These are phyloP conservation scores for Heliamphora exappendiculata DNA, from an alignment of 148 eudicot genomes.

Conservation along the genomic window DNA sequence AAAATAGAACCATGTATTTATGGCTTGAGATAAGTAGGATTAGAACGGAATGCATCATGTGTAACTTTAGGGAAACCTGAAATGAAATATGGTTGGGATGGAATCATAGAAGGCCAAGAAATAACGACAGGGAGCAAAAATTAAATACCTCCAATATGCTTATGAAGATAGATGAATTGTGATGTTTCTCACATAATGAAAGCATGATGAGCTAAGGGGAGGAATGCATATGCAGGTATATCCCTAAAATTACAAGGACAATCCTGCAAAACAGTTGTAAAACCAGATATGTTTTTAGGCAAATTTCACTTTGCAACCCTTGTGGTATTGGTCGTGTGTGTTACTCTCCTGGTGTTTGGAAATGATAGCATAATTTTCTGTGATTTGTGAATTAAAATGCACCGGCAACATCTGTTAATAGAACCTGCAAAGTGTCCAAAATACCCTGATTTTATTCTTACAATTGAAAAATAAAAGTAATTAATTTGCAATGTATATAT, in stretches of 20 bases:
- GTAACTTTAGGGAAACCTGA: background rate
- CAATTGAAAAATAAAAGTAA: no score
- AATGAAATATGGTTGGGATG: background rate
- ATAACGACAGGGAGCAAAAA: background rate
- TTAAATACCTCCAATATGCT: background rate
- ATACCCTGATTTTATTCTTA: no score
- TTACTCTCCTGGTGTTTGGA: no score
- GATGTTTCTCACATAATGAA: background rate
- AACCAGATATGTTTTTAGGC: background rate
- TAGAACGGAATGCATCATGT: background rate
- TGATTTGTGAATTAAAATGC: no score
- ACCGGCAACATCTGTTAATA: no score
- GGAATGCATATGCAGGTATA: background rate
- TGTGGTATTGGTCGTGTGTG: no score
- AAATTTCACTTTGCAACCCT: no score
- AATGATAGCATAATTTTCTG: no score
- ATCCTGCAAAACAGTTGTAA: background rate
- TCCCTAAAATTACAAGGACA: background rate
- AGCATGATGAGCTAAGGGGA: background rate
- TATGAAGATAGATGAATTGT: background rate
- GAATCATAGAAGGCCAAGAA: background rate
- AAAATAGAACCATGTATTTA: background rate
- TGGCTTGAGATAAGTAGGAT: background rate
- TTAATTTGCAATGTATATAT: no score
- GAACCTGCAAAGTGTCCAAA: no score